Conservation (phyloP, 345 rosid genomes). For the Bruguiera gymnorhiza region DNA sequence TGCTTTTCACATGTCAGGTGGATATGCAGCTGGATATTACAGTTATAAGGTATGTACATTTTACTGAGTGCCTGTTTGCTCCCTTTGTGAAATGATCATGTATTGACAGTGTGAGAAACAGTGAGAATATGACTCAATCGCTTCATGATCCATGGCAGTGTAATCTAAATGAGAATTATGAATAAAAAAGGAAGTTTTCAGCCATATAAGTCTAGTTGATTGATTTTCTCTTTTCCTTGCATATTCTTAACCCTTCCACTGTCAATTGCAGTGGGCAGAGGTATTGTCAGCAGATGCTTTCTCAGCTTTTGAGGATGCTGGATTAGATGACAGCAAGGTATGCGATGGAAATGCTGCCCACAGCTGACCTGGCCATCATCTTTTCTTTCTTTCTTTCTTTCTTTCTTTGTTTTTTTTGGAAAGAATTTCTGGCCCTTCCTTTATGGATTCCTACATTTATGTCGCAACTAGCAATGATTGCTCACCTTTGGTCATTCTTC, state of each 20-base stretch:
- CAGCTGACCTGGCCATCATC: constrained; percentile 1
- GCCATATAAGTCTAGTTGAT: not conserved
- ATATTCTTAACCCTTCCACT: too few relatives aligned
- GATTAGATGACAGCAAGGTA: constrained; percentile 74
- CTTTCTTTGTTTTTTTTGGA: not conserved
- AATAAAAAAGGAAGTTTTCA: too few relatives aligned
- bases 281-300: constrained; percentile 96
- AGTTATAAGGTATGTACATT: constrained; percentile 71
- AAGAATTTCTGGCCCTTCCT: not conserved
- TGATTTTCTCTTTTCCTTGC: not conserved
- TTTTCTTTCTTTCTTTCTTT: not conserved
- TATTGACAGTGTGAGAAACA: too few relatives aligned
- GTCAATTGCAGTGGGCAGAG: constrained; percentile 86
- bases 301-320: constrained; percentile 95
- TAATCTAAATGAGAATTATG: too few relatives aligned
- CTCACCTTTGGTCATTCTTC: not conserved
- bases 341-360: constrained; percentile 10
- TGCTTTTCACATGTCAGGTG: constrained; percentile 45
- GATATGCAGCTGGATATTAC: constrained; percentile 96
- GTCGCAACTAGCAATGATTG: not conserved
- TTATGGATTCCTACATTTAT: constrained; percentile 2
- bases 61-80: not conserved
- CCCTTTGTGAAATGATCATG: not conserved
- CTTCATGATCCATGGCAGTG: too few relatives aligned
- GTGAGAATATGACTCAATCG: too few relatives aligned